These are phyloP conservation scores for Leccinum aurantiacum DNA, from an alignment of 768 basidiomycete genomes.

Conservation along the genomic window DNA sequence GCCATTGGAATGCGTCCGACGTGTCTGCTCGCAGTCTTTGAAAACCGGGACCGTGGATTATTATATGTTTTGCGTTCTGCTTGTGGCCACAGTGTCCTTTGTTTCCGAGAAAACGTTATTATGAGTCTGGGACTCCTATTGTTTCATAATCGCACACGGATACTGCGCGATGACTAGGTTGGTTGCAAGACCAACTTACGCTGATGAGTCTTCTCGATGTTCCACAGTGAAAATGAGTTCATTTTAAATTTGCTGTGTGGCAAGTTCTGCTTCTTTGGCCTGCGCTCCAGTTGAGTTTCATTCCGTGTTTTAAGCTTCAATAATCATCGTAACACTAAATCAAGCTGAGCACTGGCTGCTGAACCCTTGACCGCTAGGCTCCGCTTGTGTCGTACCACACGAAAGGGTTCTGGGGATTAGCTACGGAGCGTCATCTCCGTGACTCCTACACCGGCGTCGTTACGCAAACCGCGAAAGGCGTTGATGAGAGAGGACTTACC, in stretches of 20 bases:
- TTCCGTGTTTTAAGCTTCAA: too few relatives aligned
- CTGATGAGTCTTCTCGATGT: too few relatives aligned
- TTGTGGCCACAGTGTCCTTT: not conserved
- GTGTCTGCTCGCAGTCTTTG: slow-evolving; percentile 13
- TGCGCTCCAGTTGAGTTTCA: too few relatives aligned
- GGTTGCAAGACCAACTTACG: too few relatives aligned
- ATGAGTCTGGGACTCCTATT: not conserved
- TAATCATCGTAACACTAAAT: too few relatives aligned
- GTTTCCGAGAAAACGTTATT: not conserved
- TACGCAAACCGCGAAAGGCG: slow-evolving; percentile 34
- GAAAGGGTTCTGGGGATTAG: slow-evolving; percentile 13
- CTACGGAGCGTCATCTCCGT: slow-evolving; percentile 19
- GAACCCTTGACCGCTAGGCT: too few relatives aligned
- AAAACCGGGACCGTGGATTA: not conserved
- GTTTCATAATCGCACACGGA: too few relatives aligned
- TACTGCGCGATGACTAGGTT: too few relatives aligned
- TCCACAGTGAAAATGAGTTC: too few relatives aligned
- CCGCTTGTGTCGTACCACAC: slow-evolving; percentile 21
- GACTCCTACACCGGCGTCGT: slow-evolving; percentile 15
- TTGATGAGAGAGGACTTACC: slow-evolving; percentile 41
- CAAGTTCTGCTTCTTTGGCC: too few relatives aligned
- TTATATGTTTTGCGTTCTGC: not conserved
- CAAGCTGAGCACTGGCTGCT: too few relatives aligned
- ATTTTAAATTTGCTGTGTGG: too few relatives aligned
- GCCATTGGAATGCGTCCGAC: slow-evolving; percentile 4